Percentiles rank a stretch among this genome's conserved stretches.
Conservation (phyloP, 2,329 filamentous ascomycete species). For the Didymella lethalis region DNA sequence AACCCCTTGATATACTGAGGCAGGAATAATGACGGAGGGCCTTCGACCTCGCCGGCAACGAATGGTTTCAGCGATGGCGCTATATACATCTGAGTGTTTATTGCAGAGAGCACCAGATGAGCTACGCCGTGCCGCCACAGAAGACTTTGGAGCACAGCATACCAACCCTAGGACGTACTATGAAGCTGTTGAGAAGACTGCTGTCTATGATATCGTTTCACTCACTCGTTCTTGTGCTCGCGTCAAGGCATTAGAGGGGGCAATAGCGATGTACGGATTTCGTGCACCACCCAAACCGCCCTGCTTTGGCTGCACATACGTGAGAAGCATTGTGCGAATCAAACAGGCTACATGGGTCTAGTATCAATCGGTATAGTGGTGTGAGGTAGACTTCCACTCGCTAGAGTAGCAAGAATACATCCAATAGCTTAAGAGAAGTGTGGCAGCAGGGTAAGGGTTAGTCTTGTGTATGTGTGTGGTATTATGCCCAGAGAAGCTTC, state of each 20-base stretch:
- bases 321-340: neutral
- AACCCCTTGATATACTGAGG: neutral
- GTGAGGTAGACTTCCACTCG: neutral
- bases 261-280: neutral
- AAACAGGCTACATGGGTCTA: neutral
- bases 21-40: neutral
- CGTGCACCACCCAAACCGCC: neutral
- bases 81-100: neutral
- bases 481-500: neutral
- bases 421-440: neutral
- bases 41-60: neutral
- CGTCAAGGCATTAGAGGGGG: neutral
- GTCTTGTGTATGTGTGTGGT: neutral
- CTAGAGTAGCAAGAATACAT: neutral
- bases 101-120: neutral
- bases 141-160: neutral
- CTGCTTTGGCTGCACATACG: neutral
- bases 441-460: neutral
- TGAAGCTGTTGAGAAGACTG: neutral
- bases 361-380: neutral
- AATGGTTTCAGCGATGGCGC: neutral
- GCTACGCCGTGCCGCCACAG: neutral
- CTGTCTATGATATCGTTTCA: neutral
- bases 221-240: neutral
- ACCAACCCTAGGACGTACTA: neutral